Evolutionary conservation across 768 basidiomycete species (phyloP).

Genomic region (Solioccasus polychromus): DNA sequence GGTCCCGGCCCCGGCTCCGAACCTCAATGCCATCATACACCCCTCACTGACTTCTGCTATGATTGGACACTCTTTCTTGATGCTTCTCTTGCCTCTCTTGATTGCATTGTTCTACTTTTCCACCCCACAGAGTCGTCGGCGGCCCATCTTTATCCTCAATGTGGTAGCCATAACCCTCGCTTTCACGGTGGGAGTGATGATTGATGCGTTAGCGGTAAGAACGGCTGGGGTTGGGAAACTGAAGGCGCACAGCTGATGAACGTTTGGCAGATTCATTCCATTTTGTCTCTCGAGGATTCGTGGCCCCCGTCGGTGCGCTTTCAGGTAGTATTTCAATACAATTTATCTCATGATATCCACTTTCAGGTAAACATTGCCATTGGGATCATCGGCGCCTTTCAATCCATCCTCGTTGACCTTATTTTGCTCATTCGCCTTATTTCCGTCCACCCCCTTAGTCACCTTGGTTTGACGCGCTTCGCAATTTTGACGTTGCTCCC

Average conservation of each 20-base stretch:
- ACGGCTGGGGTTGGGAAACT: background rate
- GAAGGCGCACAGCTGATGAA: background rate
- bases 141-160: slow-evolving; percentile 31
- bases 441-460: slow-evolving; percentile 23
- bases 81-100: slow-evolving; percentile 30
- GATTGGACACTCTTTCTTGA: slow-evolving; percentile 30
- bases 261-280: slow-evolving; percentile 23
- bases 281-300: slow-evolving; percentile 21
- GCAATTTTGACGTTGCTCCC: slow-evolving; percentile 20
- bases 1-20: background rate
- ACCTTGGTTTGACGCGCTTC: slow-evolving; percentile 17
- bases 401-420: slow-evolving; percentile 29
- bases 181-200: slow-evolving; percentile 19
- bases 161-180: slow-evolving; percentile 20
- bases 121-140: slow-evolving; percentile 20
- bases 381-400: slow-evolving; percentile 28
- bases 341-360: background rate
- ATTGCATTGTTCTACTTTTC: slow-evolving; percentile 32
- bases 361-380: slow-evolving; percentile 25
- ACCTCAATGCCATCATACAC: slow-evolving; percentile 10
- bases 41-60: slow-evolving; percentile 25
- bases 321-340: background rate
- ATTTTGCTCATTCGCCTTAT: slow-evolving; percentile 28
- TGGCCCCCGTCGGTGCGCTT: slow-evolving; percentile 21
- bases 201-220: slow-evolving; percentile 22